phyloP scores from a whole-genome alignment of 2,329 filamentous ascomycete species.

The Coniochaeta sp. region DNA sequence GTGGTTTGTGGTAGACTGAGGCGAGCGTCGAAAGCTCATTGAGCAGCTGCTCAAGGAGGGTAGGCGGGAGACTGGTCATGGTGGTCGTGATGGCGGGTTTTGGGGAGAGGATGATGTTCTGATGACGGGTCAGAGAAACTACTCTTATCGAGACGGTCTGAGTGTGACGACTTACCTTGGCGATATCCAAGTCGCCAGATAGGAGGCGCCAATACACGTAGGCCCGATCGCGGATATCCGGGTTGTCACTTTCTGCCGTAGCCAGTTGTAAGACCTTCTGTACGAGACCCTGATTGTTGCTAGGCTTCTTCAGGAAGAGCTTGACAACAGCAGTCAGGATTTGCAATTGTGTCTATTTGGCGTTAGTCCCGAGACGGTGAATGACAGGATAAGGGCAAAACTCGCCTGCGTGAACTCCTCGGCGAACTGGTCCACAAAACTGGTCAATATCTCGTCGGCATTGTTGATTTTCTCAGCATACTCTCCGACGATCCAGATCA shows the following conservation, averaged over 20 bases:
- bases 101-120: conserved; percentile 85
- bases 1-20: conserved; percentile 97
- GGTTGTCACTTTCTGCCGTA: conserved; percentile 93
- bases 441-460: conserved; percentile 85
- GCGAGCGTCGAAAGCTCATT: conserved; percentile 88
- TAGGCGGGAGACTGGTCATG: conserved; percentile 78
- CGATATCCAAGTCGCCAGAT: conserved; percentile 83
- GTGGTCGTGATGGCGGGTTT: conserved; percentile 93
- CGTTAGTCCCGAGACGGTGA: conserved; percentile 7
- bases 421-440: conserved; percentile 89
- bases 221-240: conserved; percentile 91
- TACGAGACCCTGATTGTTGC: conserved; percentile 82
- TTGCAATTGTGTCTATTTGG: conserved; percentile 79
- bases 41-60: conserved; percentile 83
- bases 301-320: conserved; percentile 92
- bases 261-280: conserved; percentile 91
- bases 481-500: conserved; percentile 99
- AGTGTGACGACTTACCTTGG: conserved; percentile 57
- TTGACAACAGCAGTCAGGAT: conserved; percentile 97
- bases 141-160: neutral
- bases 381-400: conserved; percentile 3
- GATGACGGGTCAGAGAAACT: conserved; percentile 17
- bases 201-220: conserved; percentile 98
- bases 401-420: conserved; percentile 91
- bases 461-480: conserved; percentile 99